Percentiles rank a stretch among this genome's conserved stretches.
phyloP scores from a whole-genome alignment of 306 rosid species.

The Quercus gilva region DNA sequence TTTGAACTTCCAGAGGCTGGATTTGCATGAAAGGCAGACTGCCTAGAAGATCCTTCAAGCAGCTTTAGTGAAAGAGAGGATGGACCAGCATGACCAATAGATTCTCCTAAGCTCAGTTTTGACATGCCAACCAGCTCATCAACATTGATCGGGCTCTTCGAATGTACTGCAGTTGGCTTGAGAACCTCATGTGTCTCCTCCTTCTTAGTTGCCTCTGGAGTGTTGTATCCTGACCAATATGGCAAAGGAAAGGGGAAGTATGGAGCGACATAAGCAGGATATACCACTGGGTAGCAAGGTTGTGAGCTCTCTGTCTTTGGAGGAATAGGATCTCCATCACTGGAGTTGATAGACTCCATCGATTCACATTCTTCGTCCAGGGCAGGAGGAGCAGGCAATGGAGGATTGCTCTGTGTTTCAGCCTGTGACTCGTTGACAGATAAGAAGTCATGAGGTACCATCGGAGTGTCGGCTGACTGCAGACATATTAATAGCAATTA shows the following conservation, averaged over 20 bases:
- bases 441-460: constrained; percentile 67
- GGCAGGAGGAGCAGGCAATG: constrained; percentile 72
- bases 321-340: constrained; percentile 69
- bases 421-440: constrained; percentile 41
- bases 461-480: constrained; percentile 64
- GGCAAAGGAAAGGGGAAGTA: constrained; percentile 75
- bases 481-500: constrained; percentile 19
- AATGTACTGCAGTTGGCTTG: constrained; percentile 92
- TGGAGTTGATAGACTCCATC: constrained; percentile 90
- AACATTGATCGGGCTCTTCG: constrained; percentile 81
- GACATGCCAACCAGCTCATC: constrained; percentile 97
- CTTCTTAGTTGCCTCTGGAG: constrained; percentile 43
- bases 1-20: constrained; percentile 61
- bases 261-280: constrained; percentile 72
- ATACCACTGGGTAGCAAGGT: constrained; percentile 56
- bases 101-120: constrained; percentile 82
- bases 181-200: constrained; percentile 80
- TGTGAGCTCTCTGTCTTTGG: constrained; percentile 46
- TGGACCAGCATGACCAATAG: constrained; percentile 64
- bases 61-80: constrained; percentile 75
- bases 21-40: constrained; percentile 92
- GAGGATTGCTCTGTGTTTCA: constrained; percentile 62
- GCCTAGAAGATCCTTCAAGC: constrained; percentile 82
- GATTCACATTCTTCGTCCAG: constrained; percentile 92
- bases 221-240: constrained; percentile 64